Evolutionary conservation across 192 early-diverging fungal genomes (phyloP).

Genomic region (Chytriomyces hyalinus): DNA sequence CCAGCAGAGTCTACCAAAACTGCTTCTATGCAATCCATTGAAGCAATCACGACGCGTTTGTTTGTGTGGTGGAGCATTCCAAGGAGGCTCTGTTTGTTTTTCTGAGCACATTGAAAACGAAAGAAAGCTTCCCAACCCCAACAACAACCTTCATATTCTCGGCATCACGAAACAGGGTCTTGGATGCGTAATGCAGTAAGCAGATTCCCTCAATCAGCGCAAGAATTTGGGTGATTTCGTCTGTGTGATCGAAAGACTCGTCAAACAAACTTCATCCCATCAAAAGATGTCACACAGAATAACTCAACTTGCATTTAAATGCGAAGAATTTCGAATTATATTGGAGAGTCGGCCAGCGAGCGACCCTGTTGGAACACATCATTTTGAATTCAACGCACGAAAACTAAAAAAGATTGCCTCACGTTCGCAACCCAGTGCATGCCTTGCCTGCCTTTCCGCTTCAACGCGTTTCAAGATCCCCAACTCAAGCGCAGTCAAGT

Average conservation of each 20-base stretch:
- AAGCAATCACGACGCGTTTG: background rate
- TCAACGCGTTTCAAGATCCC: background rate
- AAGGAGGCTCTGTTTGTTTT: background rate
- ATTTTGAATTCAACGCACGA: background rate
- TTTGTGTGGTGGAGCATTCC: background rate
- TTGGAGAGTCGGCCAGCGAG: no score
- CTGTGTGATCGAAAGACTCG: background rate
- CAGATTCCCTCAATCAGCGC: slow-evolving; percentile 1
- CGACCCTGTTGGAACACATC: background rate
- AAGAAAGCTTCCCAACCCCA: background rate
- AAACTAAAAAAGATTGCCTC: background rate
- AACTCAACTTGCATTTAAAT: background rate
- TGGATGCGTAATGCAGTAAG: slow-evolving; percentile 7
- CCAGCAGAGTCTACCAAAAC: background rate
- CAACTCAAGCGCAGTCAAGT: background rate
- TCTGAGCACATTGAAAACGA: background rate
- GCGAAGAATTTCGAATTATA: no score
- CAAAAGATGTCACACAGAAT: background rate
- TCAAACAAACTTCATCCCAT: background rate
- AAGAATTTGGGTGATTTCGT: background rate
- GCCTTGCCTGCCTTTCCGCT: no score
- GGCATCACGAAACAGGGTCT: background rate
- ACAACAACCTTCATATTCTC: background rate
- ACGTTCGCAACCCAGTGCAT: no score
- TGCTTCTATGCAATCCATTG: background rate